phyloP scores from a whole-genome alignment of 371 early-diverging fungal species.

The Chytridiales sp. region DNA sequence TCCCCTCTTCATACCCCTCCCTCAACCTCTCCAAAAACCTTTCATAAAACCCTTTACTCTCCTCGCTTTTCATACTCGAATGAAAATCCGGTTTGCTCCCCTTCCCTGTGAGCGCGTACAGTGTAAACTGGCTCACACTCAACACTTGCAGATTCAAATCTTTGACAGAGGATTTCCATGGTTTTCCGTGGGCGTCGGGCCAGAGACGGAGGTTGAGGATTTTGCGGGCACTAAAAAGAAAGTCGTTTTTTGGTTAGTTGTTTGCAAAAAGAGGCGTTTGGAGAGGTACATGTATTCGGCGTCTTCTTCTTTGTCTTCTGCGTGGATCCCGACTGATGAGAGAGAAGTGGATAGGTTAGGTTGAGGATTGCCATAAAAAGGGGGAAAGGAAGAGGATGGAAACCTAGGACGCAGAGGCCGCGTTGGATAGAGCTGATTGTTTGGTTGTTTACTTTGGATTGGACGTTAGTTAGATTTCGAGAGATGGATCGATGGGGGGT shows the following conservation, averaged over 20 bases:
- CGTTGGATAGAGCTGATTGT: conserved; percentile 22
- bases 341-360: neutral
- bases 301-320: conserved; percentile 19
- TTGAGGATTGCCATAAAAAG: neutral
- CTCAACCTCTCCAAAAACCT: conserved; percentile 68
- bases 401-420: conserved; percentile 25
- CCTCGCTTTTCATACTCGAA: conserved; percentile 70
- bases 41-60: conserved; percentile 69
- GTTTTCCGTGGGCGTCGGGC: conserved; percentile 7
- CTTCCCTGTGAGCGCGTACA: conserved; percentile 71
- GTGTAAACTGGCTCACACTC: conserved; percentile 79
- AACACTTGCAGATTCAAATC: conserved; percentile 18
- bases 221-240: conserved; percentile 4
- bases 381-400: neutral
- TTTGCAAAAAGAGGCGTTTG: neutral
- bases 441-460: conserved; percentile 18
- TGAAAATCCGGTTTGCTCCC: conserved; percentile 90
- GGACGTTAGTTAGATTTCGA: neutral
- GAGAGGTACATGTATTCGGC: conserved; percentile 18
- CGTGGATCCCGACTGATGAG: conserved; percentile 17
- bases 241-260: neutral
- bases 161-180: conserved; percentile 18
- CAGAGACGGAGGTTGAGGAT: conserved; percentile 6
- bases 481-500: neutral
- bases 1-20: conserved; percentile 54